These are phyloP conservation scores for Ogataea paraovalis DNA, from an alignment of 805 yeast species.

Conservation along the genomic window DNA sequence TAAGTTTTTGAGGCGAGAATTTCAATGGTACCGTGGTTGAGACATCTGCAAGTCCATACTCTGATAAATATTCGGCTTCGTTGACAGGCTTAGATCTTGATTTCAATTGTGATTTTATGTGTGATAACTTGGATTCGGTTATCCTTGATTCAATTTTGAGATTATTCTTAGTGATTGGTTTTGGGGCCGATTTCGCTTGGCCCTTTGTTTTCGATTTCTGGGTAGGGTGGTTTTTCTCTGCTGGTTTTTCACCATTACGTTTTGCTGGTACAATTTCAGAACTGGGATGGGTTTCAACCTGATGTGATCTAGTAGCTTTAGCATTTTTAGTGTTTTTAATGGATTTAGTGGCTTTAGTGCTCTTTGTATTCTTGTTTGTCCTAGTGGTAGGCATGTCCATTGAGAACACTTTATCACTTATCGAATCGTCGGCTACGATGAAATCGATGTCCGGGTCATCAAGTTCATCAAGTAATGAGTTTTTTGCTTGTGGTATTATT, in stretches of 20 bases:
- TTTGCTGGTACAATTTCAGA: background rate
- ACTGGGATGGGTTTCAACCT: no score
- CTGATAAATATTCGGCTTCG: background rate
- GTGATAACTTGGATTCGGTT: background rate
- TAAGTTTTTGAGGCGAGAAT: background rate
- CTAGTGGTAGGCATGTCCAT: slow-evolving; percentile 3
- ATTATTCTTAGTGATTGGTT: background rate
- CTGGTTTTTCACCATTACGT: background rate
- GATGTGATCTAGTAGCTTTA: no score
- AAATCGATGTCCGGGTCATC: slow-evolving; percentile 9
- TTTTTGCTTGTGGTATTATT: background rate
- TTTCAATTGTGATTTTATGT: background rate
- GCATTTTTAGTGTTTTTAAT: no score
- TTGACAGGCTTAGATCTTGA: background rate
- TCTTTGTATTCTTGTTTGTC: slow-evolving; percentile 1
- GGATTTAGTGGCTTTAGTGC: background rate
- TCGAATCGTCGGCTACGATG: slow-evolving; percentile 1
- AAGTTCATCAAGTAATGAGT: slow-evolving; percentile 3
- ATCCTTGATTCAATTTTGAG: background rate
- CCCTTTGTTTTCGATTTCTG: background rate
- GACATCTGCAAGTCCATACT: background rate
- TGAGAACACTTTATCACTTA: slow-evolving; percentile 11
- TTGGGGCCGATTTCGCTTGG: background rate
- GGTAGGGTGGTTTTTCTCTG: background rate
- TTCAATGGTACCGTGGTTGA: slow-evolving; percentile 4